Evolutionary conservation across 1,284 basidiomycete species (phyloP), one percentile per base, ranked within the genome.

Genomic region (Bondarzewia mesenterica): DNA sequence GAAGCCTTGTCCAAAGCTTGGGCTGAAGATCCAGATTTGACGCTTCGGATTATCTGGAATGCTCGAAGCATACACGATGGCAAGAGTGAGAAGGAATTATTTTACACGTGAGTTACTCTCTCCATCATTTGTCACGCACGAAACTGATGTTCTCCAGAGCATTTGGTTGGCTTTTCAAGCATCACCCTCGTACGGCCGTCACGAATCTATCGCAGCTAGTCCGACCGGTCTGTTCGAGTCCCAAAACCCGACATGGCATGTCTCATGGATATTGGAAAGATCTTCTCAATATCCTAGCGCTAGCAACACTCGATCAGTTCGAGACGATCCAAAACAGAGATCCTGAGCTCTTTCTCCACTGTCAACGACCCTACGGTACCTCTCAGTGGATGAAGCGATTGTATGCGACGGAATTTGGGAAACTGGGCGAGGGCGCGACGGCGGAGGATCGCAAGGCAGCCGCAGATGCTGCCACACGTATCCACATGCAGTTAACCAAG

Each of bases 221-320:
- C 41, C 62, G 71, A 8, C 76, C 73, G 0, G 65, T 74, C 15
- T 78, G 76, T 56, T 52, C 56, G 5, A 59, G 60, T 23, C 29
- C 48, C 4, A 58, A 58, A 25, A 54, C 58, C 29, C 60, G 66
- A 22, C 52, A 60, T 10, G 49, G 50, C 7, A 56, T 60, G 6
- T 54, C 75, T 2, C 80, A 84, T 49, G 82, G 82, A 0, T 84
- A 79, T 56, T 84, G 78, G 77, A 85, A 84, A 59, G 82, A 84
- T 52, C 66, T 84, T 20, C 70, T 83, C 41, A 81, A 83, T 47
- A 75, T 85, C 46, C 63, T 84, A 10, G 70, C 72, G 4, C 66
- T 85, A 35, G 78, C 76, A 3, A 68, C 73, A 0, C 58, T 69
- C 8, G 72, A 71, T 50, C 63, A 82, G 50, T 69, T 84, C 29